Conservation (phyloP, 2,329 filamentous ascomycete genomes). For the Kalmusia sp. region DNA sequence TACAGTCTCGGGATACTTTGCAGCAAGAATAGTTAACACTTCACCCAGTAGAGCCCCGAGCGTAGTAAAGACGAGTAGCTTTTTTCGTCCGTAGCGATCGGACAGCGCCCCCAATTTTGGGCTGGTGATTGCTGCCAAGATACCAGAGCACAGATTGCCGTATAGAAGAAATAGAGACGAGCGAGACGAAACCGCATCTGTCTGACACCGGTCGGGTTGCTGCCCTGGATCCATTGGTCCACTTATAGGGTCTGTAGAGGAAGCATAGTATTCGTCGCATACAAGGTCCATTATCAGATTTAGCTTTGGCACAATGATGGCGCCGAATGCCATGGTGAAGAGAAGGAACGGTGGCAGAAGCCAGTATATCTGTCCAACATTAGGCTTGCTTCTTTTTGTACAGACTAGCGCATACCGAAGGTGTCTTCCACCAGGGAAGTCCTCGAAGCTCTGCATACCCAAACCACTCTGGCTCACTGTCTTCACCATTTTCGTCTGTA, state of each 20-base stretch:
- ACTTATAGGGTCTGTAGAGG: slow-evolving; percentile 54
- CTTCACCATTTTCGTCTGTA: slow-evolving; percentile 13
- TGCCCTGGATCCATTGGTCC: slow-evolving; percentile 49
- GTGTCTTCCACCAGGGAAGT: slow-evolving; percentile 57
- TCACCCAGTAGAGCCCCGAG: slow-evolving; percentile 78
- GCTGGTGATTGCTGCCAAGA: slow-evolving; percentile 79
- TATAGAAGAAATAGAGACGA: slow-evolving; percentile 82
- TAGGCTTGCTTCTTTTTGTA: background rate
- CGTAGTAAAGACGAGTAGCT: slow-evolving; percentile 75
- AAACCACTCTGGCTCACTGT: slow-evolving; percentile 36
- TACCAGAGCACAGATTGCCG: slow-evolving; percentile 75
- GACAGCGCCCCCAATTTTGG: slow-evolving; percentile 86
- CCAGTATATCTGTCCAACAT: slow-evolving; percentile 12
- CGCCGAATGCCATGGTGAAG: slow-evolving; percentile 86
- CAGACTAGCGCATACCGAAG: slow-evolving; percentile 51
- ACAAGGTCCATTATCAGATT: slow-evolving; percentile 86
- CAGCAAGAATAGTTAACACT: slow-evolving; percentile 78
- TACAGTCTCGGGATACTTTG: slow-evolving; percentile 73
- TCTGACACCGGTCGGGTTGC: slow-evolving; percentile 69
- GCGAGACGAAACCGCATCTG: slow-evolving; percentile 76
- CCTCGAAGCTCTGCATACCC: slow-evolving; percentile 48
- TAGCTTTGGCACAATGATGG: slow-evolving; percentile 82
- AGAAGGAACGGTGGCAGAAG: slow-evolving; percentile 71
- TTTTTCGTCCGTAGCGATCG: slow-evolving; percentile 83
- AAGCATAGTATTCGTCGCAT: slow-evolving; percentile 81